A percentile compares a stretch with the other conserved stretches of the same genome.
Conservation (phyloP, 345 rosid genomes). For the Eucalyptus brandiana region DNA sequence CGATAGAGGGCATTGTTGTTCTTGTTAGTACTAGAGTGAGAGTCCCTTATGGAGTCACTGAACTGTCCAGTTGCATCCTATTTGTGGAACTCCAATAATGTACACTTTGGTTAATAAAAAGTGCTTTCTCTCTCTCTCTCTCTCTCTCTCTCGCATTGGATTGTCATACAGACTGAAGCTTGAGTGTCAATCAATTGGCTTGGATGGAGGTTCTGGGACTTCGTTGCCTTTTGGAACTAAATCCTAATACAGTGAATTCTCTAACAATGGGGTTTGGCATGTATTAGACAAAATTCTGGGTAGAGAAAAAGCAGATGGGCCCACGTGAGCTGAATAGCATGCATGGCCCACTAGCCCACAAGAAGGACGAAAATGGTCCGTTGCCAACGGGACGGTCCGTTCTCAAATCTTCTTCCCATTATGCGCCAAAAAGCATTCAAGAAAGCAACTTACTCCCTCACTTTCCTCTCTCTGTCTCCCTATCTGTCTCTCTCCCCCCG, state of each 20-base stretch:
- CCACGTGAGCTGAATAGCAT: neutral
- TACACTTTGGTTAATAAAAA: neutral
- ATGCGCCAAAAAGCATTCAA: neutral
- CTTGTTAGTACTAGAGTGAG: neutral
- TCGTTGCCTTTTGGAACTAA: neutral
- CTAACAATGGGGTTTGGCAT: neutral
- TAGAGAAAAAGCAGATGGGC: neutral
- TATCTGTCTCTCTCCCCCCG: slow-evolving; percentile 1
- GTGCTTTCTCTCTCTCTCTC: neutral
- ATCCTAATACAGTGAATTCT: neutral
- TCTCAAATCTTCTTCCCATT: neutral
- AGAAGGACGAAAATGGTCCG: neutral
- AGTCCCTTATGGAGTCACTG: neutral
- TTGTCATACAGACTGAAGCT: neutral
- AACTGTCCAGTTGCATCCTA: neutral
- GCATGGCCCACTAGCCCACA: neutral
- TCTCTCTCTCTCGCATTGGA: neutral
- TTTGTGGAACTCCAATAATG: neutral
- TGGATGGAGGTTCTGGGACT: neutral
- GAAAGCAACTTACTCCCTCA: neutral
- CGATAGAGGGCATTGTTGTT: neutral
- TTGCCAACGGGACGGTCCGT: neutral
- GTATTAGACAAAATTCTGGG: neutral
- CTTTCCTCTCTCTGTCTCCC: slow-evolving; percentile 22
- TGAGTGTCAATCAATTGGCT: neutral